phyloP scores from a whole-genome alignment of 768 basidiomycete genomes.

The Lyophyllum semitale region DNA sequence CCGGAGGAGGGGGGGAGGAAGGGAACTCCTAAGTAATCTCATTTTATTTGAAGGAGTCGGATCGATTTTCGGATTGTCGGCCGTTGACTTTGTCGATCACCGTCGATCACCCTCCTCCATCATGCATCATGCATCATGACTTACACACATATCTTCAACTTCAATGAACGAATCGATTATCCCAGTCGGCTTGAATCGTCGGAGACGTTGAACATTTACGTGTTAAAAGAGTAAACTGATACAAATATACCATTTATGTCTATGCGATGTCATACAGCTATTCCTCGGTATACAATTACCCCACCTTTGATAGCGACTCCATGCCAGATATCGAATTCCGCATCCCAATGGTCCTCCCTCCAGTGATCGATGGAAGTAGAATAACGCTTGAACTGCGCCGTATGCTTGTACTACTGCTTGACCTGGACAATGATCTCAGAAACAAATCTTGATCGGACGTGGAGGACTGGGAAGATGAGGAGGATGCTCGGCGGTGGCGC shows the following conservation, averaged over 20 bases:
- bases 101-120: too few relatives aligned
- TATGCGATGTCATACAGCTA: background rate
- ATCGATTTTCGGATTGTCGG: slow-evolving; percentile 8
- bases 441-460: slow-evolving; percentile 41
- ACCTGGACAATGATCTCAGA: slow-evolving; percentile 43
- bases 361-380: slow-evolving; percentile 26
- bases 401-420: slow-evolving; percentile 40
- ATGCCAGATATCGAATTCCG: slow-evolving; percentile 22
- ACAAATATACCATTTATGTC: background rate
- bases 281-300: background rate
- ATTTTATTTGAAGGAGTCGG: background rate
- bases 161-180: too few relatives aligned
- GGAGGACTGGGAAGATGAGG: slow-evolving; percentile 62
- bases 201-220: too few relatives aligned
- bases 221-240: too few relatives aligned
- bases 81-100: background rate
- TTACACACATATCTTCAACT: too few relatives aligned
- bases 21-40: background rate
- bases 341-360: slow-evolving; percentile 20
- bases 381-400: slow-evolving; percentile 35
- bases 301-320: slow-evolving; percentile 16
- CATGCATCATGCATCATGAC: too few relatives aligned
- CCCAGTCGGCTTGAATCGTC: too few relatives aligned
- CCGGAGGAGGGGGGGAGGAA: background rate
- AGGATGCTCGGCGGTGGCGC: slow-evolving; percentile 78